These are phyloP conservation scores for Tuber borchii DNA, from an alignment of 495 filamentous ascomycete genomes.

Conservation along the genomic window DNA sequence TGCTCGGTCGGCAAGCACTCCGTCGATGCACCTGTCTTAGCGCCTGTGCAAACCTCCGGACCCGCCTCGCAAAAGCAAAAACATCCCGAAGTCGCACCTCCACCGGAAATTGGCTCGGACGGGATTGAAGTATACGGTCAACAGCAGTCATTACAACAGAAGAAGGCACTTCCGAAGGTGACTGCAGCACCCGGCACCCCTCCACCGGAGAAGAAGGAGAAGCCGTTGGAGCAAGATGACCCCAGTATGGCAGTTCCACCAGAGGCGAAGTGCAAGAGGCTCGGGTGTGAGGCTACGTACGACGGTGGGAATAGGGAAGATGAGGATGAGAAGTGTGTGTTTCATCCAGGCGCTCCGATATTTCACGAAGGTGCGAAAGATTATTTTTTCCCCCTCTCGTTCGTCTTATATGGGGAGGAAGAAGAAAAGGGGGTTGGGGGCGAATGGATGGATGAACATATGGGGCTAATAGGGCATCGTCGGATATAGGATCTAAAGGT, in stretches of 20 bases:
- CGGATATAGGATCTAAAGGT: conserved; percentile 56
- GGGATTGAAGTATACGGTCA: conserved; percentile 49
- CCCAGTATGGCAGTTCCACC: conserved; percentile 60
- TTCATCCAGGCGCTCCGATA: conserved; percentile 78
- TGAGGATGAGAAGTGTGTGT: conserved; percentile 62
- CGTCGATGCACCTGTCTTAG: conserved; percentile 68
- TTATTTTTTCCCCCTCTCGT: neutral
- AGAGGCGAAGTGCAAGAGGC: conserved; percentile 69
- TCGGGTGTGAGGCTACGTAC: conserved; percentile 63
- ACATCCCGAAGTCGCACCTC: conserved; percentile 32
- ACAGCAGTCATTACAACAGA: neutral
- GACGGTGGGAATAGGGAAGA: conserved; percentile 56
- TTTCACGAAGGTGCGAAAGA: conserved; percentile 80
- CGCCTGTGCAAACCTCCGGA: conserved; percentile 38
- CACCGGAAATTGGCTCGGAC: conserved; percentile 43
- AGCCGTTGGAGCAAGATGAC: conserved; percentile 73
- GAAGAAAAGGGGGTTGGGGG: neutral
- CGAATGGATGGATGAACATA: neutral
- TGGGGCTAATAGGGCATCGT: neutral
- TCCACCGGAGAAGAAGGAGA: conserved; percentile 55
- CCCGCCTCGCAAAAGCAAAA: conserved; percentile 30
- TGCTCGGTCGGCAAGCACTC: conserved; percentile 94
- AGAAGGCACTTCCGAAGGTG: conserved; percentile 46
- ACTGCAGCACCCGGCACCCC: conserved; percentile 55
- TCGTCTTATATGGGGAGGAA: neutral